Evolutionary conservation across 768 basidiomycete genomes (phyloP).

Genomic region (Collybiopsis luxurians): DNA sequence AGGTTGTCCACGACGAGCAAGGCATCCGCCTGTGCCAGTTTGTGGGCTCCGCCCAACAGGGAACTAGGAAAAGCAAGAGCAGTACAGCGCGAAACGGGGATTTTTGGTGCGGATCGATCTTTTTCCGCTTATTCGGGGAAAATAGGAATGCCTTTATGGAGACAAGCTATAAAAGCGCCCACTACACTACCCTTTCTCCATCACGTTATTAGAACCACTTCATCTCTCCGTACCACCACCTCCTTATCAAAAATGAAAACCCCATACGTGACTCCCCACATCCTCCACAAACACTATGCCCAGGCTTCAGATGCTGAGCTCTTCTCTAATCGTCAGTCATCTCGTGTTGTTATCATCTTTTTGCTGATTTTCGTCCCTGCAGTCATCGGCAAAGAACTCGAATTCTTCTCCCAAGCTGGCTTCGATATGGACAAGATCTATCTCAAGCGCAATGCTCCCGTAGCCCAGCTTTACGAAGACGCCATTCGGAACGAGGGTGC

Average conservation of each 20-base stretch:
- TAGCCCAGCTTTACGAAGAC: slow-evolving; percentile 93
- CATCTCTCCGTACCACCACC: background rate
- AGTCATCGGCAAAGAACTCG: slow-evolving; percentile 93
- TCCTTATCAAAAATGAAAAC: slow-evolving; percentile 44
- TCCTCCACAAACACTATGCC: slow-evolving; percentile 84
- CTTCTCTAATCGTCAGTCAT: slow-evolving; percentile 51
- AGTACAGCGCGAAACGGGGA: no score
- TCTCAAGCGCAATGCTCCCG: slow-evolving; percentile 90
- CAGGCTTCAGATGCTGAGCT: slow-evolving; percentile 68
- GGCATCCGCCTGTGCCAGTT: background rate
- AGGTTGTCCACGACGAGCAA: background rate
- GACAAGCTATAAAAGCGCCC: slow-evolving; percentile 28
- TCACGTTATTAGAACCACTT: slow-evolving; percentile 7
- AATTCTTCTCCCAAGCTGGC: slow-evolving; percentile 97
- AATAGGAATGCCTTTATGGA: slow-evolving; percentile 33
- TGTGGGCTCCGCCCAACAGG: background rate
- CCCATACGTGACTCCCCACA: slow-evolving; percentile 86
- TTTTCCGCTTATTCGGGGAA: slow-evolving; percentile 9
- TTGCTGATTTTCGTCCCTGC: slow-evolving; percentile 9
- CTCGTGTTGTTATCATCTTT: background rate
- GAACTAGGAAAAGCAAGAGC: background rate
- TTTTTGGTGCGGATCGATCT: slow-evolving; percentile 1
- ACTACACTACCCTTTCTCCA: slow-evolving; percentile 12
- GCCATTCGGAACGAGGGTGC: slow-evolving; percentile 98
- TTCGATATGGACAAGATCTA: slow-evolving; percentile 99